phyloP scores from a whole-genome alignment of 495 filamentous ascomycete species.

The Penicillium subrubescens region DNA sequence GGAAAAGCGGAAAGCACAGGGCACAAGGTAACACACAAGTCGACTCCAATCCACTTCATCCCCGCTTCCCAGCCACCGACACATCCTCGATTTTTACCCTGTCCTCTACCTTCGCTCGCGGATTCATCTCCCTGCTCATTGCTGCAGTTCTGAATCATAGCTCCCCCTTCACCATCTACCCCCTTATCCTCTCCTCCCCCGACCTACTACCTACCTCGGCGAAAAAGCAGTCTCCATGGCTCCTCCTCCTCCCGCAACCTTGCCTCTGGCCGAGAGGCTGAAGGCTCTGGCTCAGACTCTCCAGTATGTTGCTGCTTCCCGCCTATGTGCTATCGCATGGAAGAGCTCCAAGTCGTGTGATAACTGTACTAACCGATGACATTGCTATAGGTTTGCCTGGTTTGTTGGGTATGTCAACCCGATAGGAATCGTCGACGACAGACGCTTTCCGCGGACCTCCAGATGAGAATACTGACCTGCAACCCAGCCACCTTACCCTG shows the following conservation, averaged over 20 bases:
- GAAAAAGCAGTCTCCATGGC: slow-evolving; percentile 60
- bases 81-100: slow-evolving; percentile 11
- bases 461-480: slow-evolving; percentile 21
- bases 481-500: slow-evolving; percentile 73
- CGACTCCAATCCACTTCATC: slow-evolving; percentile 8
- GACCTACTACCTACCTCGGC: not conserved
- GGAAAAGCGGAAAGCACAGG: slow-evolving; percentile 5
- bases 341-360: slow-evolving; percentile 26
- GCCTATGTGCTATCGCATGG: slow-evolving; percentile 22
- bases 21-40: slow-evolving; percentile 29
- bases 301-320: slow-evolving; percentile 62
- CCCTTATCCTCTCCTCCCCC: not conserved
- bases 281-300: slow-evolving; percentile 79
- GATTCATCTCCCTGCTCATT: slow-evolving; percentile 4
- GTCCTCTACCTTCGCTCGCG: not conserved
- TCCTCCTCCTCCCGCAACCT: slow-evolving; percentile 70
- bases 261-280: slow-evolving; percentile 75
- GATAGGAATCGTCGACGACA: slow-evolving; percentile 8
- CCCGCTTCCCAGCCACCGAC: slow-evolving; percentile 34
- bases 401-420: slow-evolving; percentile 77
- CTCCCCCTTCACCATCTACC: not conserved
- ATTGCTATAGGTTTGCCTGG: slow-evolving; percentile 65
- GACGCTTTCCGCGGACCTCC: slow-evolving; percentile 1
- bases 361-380: slow-evolving; percentile 34
- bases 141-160: not conserved